phyloP scores from a whole-genome alignment of 306 rosid species.

The Inga leiocalycina region DNA sequence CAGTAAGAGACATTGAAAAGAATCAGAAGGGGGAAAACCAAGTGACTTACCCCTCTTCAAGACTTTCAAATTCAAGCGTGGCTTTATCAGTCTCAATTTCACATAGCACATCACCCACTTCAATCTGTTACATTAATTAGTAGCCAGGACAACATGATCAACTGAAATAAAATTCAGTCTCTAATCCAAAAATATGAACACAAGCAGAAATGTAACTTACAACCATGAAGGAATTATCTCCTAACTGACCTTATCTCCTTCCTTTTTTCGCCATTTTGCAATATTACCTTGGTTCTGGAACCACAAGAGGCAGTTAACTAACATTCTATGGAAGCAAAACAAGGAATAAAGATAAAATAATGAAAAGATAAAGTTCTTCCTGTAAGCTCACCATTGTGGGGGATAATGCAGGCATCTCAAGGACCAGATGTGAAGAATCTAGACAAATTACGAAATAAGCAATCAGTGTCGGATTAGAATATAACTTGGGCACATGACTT shows the following conservation, averaged over 20 bases:
- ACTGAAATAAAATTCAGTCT: constrained; percentile 27
- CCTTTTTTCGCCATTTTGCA: constrained; percentile 88
- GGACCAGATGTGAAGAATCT: constrained; percentile 71
- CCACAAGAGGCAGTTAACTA: constrained; percentile 30
- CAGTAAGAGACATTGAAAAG: constrained; percentile 10
- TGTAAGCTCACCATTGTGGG: constrained; percentile 90
- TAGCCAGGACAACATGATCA: constrained; percentile 38
- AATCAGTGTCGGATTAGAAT: constrained; percentile 31
- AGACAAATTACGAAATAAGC: constrained; percentile 34
- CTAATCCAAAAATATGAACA: constrained; percentile 28
- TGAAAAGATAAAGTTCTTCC: neutral
- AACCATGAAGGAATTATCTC: constrained; percentile 31
- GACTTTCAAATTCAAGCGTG: constrained; percentile 92
- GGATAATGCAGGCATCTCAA: constrained; percentile 94
- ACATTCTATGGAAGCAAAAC: constrained; percentile 34
- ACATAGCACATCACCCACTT: constrained; percentile 87
- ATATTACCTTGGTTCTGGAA: constrained; percentile 91
- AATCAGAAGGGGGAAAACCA: neutral
- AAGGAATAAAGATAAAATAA: constrained; percentile 20
- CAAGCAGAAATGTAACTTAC: constrained; percentile 34
- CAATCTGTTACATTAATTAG: constrained; percentile 68
- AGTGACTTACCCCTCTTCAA: constrained; percentile 87
- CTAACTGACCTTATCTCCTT: constrained; percentile 90
- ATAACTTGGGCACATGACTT: constrained; percentile 16
- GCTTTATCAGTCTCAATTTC: constrained; percentile 99